A percentile compares a stretch with the other conserved stretches of the same genome.
These are phyloP conservation scores for Apiotrichum porosum DNA, from an alignment of 1,284 basidiomycete genomes.

Conservation along the genomic window DNA sequence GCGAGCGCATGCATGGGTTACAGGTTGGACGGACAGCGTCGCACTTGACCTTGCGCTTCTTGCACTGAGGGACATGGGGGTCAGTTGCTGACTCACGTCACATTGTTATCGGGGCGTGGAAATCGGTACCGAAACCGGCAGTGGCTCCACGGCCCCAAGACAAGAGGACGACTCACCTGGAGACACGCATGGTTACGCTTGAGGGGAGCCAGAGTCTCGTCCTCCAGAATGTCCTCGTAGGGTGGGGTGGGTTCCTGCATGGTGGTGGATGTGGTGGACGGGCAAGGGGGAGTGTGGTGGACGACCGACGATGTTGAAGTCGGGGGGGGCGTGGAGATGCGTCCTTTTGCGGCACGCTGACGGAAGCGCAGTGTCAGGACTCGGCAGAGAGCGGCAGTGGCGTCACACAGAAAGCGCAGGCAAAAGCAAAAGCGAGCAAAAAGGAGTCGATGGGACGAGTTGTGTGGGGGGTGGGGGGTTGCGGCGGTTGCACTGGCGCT, in stretches of 20 bases:
- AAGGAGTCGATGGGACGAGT: no score
- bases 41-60: conserved; percentile 46
- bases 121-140: no score
- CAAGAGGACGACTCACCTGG: conserved; percentile 12
- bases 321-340: background rate
- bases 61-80: conserved; percentile 30
- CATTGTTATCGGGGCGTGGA: no score
- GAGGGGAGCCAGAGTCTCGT: conserved; percentile 41
- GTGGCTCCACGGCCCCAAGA: no score
- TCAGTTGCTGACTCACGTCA: no score
- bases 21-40: conserved; percentile 39
- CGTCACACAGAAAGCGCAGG: no score
- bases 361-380: background rate
- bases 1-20: conserved; percentile 41
- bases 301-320: no score
- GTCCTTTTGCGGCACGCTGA: background rate
- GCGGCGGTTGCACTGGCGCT: no score
- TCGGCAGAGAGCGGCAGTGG: no score
- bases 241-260: conserved; percentile 19
- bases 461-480: no score
- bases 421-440: no score
- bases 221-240: conserved; percentile 32
- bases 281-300: background rate
- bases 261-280: background rate
- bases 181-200: conserved; percentile 46